Base-by-base conservation (phyloP, 768 basidiomycete species). In the Boletus pseudopeckii region DNA sequence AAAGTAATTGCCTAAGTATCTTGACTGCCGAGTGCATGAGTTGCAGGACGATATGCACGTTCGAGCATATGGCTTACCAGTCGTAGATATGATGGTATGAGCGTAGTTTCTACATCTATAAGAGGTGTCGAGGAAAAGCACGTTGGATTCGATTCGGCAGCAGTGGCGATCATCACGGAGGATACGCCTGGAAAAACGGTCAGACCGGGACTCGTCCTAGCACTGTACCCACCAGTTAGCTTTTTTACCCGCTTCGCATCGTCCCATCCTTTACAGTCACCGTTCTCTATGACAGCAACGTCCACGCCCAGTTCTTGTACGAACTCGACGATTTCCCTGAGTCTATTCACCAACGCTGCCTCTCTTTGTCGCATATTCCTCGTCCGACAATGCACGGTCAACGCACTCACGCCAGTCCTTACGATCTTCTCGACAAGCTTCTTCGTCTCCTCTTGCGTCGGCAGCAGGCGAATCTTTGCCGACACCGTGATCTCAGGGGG, bases 361-460 rank as follows among this genome's bases (percentile, higher is more conserved):
- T 98, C 92, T 52, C 79, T 76, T 45, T 85, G 84, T 36, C 97
- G 80, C 96, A 97, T 97, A 57, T 84, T 88, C 67, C 88, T 78
- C 54, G 96, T 98, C 48, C 97, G 82, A 65, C 97, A 98, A 64
- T 98, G 97, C 2, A 99, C 88, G 5, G 96, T 99, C 63, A 99
- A 73, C 28, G 86, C 86, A 52, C 83, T 88, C 40, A 99, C 81
- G 1, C 97, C 96, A 0, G 95, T 96, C 45, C 83, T 79, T 4
- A 93, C 79, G 50, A 98, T 92, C 52, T 86, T 79, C 61, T 89
- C 84, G 4, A 97, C 93, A n/a, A 99, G 84, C 62, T 83, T 83
- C 50, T 97, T 73, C 0, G 97, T 98, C 20, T 91, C 91, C 61
- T 90, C 86, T 63, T 94, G 91, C 0, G 83, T 82, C 4, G 91